Base-by-base conservation (phyloP, 208 protist species). In the Crithidia brevicula region DNA sequence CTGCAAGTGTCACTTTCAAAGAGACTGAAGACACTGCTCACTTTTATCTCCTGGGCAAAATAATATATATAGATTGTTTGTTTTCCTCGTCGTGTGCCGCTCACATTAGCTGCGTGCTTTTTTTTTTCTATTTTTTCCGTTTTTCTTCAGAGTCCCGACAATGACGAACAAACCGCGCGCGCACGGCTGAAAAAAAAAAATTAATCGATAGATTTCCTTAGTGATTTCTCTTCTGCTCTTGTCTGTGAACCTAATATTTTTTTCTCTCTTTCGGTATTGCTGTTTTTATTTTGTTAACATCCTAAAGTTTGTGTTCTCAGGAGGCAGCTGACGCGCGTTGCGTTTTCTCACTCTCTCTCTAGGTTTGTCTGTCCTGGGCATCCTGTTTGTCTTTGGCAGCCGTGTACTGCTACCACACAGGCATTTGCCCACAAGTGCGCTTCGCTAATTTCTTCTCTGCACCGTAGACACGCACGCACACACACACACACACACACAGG, bases 121-220 rank as follows among this genome's bases (percentile, higher is more conserved):
- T 51, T 38, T 25, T 49, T 53, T 22, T 43, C 18, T 15, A 25
- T 25, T 30, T 51, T 30, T 25, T 56, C 38, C n/a, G n/a, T 40
- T 40, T 40, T 40, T 40, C 36, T 16, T 40, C 36, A 40, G 36
- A 40, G 36, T 7, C 36, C 36, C 36, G 36, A 40, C 36, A 40
- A 16, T 13, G 36, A 40, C 8, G 36, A 40, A 13, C 36, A 7
- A 40, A 40, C 36, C 36, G 15, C 36, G 36, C 36, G 36, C 15
- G 36, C 36, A 13, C 10, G 36, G 36, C 36, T 40, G 36, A 40
- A 58, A 59, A 33, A 1, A 66, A 73, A 46, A 73, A 73, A 56
- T 28, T 31, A 33, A 46, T 38, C 10, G 36, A 40, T 40, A 13
- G 36, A 40, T 13, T 40, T 40, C 36, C 36, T 7, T 40, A 16